A percentile compares a stretch with the other conserved stretches of the same genome.
These are phyloP conservation scores for Herpetospermum pedunculosum DNA, from an alignment of 306 rosid genomes.

Conservation along the genomic window DNA sequence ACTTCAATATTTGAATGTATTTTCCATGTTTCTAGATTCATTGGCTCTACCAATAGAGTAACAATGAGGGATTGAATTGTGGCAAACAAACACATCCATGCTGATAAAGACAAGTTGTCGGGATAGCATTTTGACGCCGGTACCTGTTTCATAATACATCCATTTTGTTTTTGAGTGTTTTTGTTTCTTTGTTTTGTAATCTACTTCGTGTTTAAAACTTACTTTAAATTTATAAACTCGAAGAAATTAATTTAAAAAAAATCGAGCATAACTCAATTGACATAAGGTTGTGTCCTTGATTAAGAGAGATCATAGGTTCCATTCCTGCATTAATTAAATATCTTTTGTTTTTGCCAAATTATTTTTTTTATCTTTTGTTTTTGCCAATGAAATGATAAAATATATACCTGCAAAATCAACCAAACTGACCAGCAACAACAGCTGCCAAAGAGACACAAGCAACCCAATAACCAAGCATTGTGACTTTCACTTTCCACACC, in stretches of 20 bases:
- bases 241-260: too few relatives aligned
- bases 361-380: too few relatives aligned
- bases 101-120: slow-evolving; percentile 31
- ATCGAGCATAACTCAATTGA: too few relatives aligned
- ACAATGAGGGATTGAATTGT: slow-evolving; percentile 27
- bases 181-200: too few relatives aligned
- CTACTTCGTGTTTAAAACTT: too few relatives aligned
- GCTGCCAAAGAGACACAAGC: slow-evolving; percentile 11
- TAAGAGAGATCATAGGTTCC: too few relatives aligned
- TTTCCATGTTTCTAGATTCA: slow-evolving; percentile 26
- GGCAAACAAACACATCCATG: slow-evolving; percentile 48
- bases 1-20: slow-evolving; percentile 19
- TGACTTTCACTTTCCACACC: slow-evolving; percentile 15
- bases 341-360: too few relatives aligned
- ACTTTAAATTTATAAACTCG: too few relatives aligned
- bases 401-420: slow-evolving; percentile 22
- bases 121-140: slow-evolving; percentile 35
- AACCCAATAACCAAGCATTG: slow-evolving; percentile 13
- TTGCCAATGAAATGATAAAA: too few relatives aligned
- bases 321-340: too few relatives aligned
- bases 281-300: too few relatives aligned
- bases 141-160: slow-evolving; percentile 37
- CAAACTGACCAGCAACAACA: slow-evolving; percentile 17
- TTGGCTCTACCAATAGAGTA: slow-evolving; percentile 21
- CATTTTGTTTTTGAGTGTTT: too few relatives aligned